Base-by-base conservation (phyloP, 1,139 yeast species). In the Fermentozyma sake region DNA sequence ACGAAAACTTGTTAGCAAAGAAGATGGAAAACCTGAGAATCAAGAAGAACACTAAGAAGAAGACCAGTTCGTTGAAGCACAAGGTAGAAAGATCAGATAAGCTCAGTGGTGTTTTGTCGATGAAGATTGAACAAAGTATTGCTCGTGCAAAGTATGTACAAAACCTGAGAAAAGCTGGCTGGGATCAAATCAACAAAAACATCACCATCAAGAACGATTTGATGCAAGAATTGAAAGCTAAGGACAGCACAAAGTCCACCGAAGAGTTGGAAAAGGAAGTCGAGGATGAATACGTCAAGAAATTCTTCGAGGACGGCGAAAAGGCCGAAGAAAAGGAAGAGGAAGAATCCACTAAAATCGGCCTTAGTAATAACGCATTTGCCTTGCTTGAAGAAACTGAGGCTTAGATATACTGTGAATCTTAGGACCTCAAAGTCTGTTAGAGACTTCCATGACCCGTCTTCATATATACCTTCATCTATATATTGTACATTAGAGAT, bases 131-230 rank as follows among this genome's bases (percentile, higher is more conserved):
- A 36, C 76, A 75, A 41, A 76, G 85, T 43, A 69, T 77, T 18
- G 68, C 70, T 24, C 67, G 84, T 43, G 79, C 84, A 14, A 76
- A 67, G 46, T 73, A 63, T 44, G 75, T 80, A 10, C 80, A 73
- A 41, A 60, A 55, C 16, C 65, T 80, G 4, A 67, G 91, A 52
- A 80, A 79, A 50, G 60, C 83, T 1, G 81, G 78, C 10, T 81
- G 91, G 91, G 87, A 79, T 27, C 62, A 67, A 30, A 78, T 79
- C 31, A 81, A 81, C 48, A 63, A 66, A 33, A 51, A 53, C 21
- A 69, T 72, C 16, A 58, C 48, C 24, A 52, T 59, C 24, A 52
- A 53, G 24, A 44, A 55, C 28, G 46, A 33, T 10, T n/a, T n/a
- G n/a, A n/a, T n/a, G n/a, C n/a, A n/a, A n/a, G n/a, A n/a, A n/a